A percentile compares a stretch with the other conserved stretches of the same genome.
Evolutionary conservation across 2,329 filamentous ascomycete genomes (phyloP).

Genomic region (Ophiostoma quercus): DNA sequence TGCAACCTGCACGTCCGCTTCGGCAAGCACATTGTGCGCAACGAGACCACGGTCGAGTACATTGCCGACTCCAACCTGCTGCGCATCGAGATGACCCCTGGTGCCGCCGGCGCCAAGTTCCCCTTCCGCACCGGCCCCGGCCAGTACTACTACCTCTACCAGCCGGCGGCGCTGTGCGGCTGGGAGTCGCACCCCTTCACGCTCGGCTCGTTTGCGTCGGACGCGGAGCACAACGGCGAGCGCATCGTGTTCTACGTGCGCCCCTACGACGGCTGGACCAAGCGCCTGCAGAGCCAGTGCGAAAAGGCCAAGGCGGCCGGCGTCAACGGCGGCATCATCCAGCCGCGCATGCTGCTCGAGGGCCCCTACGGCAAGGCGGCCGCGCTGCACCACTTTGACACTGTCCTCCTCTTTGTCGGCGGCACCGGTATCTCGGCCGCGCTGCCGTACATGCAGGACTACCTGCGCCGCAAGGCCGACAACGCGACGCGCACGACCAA

Average conservation of each 20-base stretch:
- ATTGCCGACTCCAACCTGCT: conserved; percentile 24
- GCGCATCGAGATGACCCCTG: conserved; percentile 23
- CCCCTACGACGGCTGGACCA: conserved; percentile 28
- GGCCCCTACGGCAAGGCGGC: conserved; percentile 28
- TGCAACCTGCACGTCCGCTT: conserved; percentile 36
- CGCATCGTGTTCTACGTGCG: conserved; percentile 26
- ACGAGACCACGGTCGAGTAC: conserved; percentile 19
- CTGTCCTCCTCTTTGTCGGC: conserved; percentile 27
- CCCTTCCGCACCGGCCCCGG: conserved; percentile 34
- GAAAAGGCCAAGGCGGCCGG: conserved; percentile 12
- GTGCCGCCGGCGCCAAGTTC: conserved; percentile 6
- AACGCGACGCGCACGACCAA: conserved; percentile 24
- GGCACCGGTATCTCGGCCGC: conserved; percentile 28
- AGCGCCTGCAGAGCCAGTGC: conserved; percentile 24
- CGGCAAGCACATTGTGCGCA: conserved; percentile 19
- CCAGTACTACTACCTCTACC: conserved; percentile 44
- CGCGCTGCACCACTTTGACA: conserved; percentile 25
- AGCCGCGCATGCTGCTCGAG: conserved; percentile 25
- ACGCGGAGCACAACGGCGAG: conserved; percentile 16
- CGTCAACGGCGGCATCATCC: conserved; percentile 14
- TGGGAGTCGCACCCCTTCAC: conserved; percentile 52
- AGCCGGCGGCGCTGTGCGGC: conserved; percentile 37
- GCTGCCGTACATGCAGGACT: conserved; percentile 26
- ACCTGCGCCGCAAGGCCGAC: conserved; percentile 21
- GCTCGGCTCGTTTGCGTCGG: conserved; percentile 31